Evolutionary conservation across 2,329 filamentous ascomycete species (phyloP).

Genomic region (Aspergillus sp.): DNA sequence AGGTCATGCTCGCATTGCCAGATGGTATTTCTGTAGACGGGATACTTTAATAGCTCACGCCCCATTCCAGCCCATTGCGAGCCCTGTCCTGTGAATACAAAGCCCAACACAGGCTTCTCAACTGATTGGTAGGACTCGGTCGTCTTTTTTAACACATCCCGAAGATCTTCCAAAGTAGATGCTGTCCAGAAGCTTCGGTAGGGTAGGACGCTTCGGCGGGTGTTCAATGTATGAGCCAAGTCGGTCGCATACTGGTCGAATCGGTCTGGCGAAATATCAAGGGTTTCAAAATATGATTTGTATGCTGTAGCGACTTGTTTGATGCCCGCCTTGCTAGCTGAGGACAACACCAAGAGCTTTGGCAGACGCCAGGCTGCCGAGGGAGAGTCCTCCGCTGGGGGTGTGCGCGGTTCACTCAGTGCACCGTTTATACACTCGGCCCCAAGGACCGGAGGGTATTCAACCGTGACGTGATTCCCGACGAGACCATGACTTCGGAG

Average conservation of each 20-base stretch:
- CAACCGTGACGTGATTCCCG: neutral
- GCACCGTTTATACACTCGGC: neutral
- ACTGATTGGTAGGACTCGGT: neutral
- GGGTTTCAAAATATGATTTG: neutral
- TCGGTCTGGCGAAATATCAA: neutral
- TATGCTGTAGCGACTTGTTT: neutral
- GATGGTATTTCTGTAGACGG: neutral
- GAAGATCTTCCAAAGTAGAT: neutral
- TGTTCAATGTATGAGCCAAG: neutral
- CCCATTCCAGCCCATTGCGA: conserved; percentile 40
- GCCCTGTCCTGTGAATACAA: conserved; percentile 42
- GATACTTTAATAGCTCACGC: conserved; percentile 21
- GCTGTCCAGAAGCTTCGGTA: neutral
- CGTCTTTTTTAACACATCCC: neutral
- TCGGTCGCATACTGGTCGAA: neutral
- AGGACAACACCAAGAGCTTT: neutral
- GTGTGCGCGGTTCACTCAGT: neutral
- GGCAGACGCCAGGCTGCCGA: neutral
- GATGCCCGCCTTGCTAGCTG: neutral
- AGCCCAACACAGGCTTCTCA: conserved; percentile 21
- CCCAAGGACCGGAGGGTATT: neutral
- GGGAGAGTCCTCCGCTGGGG: neutral
- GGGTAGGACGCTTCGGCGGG: neutral
- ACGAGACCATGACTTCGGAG: neutral
- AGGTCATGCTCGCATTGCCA: neutral